Percentiles rank a stretch among this genome's conserved stretches.
Conservation (phyloP, 2,329 filamentous ascomycete genomes). For the Penicillium crustosum region DNA sequence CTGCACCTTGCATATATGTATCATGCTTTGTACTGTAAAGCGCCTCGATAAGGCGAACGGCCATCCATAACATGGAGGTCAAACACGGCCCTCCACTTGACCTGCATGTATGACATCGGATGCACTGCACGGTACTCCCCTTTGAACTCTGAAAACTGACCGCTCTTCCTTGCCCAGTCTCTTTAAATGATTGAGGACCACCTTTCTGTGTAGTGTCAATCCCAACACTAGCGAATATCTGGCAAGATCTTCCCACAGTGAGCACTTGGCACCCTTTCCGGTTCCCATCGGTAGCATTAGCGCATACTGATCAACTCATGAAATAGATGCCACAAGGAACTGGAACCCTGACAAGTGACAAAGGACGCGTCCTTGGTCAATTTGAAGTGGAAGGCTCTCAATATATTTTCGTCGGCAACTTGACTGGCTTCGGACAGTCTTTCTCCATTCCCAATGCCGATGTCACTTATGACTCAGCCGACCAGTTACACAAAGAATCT, state of each 20-base stretch:
- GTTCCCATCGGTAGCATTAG: neutral
- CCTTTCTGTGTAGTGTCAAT: neutral
- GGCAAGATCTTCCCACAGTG: neutral
- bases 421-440: constrained; percentile 4
- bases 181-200: neutral
- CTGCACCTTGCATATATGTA: neutral
- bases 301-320: neutral
- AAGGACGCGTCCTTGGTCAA: constrained; percentile 13
- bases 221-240: neutral
- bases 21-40: neutral
- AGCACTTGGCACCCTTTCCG: neutral
- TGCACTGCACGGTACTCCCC: neutral
- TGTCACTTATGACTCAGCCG: constrained; percentile 8
- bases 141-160: neutral
- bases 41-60: neutral
- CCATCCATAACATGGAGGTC: neutral
- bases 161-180: constrained; percentile 2
- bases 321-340: constrained; percentile 10
- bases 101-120: constrained; percentile 14
- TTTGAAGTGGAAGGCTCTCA: constrained; percentile 10
- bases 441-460: constrained; percentile 11
- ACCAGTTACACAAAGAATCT: constrained; percentile 5
- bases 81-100: constrained; percentile 1
- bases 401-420: constrained; percentile 11
- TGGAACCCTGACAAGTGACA: constrained; percentile 10